Base-by-base conservation (phyloP, 2,329 filamentous ascomycete species). In the Cladosporium sp. region DNA sequence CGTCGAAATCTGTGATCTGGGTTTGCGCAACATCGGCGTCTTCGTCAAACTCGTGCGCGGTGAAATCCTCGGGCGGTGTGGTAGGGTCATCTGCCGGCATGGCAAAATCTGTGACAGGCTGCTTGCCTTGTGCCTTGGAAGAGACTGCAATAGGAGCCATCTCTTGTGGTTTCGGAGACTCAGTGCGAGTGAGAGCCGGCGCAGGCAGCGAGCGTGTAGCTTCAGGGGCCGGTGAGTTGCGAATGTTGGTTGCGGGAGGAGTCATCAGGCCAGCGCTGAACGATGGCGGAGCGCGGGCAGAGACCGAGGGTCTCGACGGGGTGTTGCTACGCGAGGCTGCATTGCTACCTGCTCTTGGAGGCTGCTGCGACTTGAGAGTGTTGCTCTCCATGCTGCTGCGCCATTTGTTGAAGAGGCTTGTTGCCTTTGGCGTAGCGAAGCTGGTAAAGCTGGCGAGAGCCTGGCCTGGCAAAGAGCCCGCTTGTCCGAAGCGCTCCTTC, bases 341-440 rank as follows among this genome's bases (percentile, higher is more conserved):
- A 29, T 26, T 35, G 35, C 50, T 63, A 11, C 23, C 61, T 64
- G 37, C 5, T 46, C 66, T 81, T 18, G 80, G 79, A 6, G 79
- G 79, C 65, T 86, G 85, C 71, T 44, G 67, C 53, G 66, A 68
- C 64, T 71, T 73, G 56, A 76, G 64, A 2, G 73, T 67, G 26
- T 77, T 78, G 66, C 77, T 79, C 50, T 81, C 79, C 68, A 81
- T 79, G 28, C 85, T 86, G 76, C 90, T 94, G 62, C 93, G 89
- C 94, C 94, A 97, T 78, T 90, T 97, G 56, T 92, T 93, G 87
- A 93, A 96, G 28, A 97, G 90, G 75, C 96, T 89, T 6, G 91
- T 92, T 18, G 96, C 90, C 35, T 92, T 89, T 4, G 93, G 94
- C 2, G 92, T 91, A 12, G 91, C 89, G 69, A 93, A 88, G 69